Evolutionary conservation across 192 early-diverging fungal genomes (phyloP), one percentile per base, ranked within the genome.

Genomic region (Coemansia sp.): DNA sequence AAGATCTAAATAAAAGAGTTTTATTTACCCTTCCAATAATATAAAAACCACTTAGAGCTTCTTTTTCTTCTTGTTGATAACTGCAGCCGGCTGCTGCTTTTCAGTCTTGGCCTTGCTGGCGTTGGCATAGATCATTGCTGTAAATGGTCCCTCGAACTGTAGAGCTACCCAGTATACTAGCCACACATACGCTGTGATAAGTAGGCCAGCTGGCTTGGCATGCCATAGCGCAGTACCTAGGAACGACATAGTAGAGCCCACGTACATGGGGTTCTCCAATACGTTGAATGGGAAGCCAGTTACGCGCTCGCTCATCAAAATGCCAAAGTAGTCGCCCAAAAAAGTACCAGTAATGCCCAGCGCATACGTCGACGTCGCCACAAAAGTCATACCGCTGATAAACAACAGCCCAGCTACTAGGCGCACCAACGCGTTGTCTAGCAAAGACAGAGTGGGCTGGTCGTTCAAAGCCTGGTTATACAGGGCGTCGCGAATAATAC

Each of bases 281-380:
- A 94, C 90, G 74, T 93, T 97, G 87, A 97, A 97, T 6, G 96
- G 96, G 76, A 97, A 96, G 13, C 90, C 90, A 0, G 91, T 95
- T 43, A 97, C 92, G 24, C 91, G 88, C 68, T 88, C 85, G 16
- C 91, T 86, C 94, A 95, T 95, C 64, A 95, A 78, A 60, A 97
- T 96, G 54, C 96, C 96, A 88, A 95, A 97, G 77, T 97, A 97
- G 75, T 95, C 94, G 68, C 95, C 94, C 90, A 97, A 78, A 73
- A 95, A 97, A 31, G 95, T 97, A 65, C 95, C 95, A 16, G 93
- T 94, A 62, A 97, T 85, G 60, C 95, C 95, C 22, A 97, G 85
- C 43, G 87, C 88, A 72, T 86, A 95, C 89, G 95, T 97, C 51
- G 93, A 95, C 24, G 91, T 88, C 22, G 93, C 62, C 3, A 97